Evolutionary conservation across 2,329 filamentous ascomycete genomes (phyloP).

Genomic region (Trichoderma asperellum): DNA sequence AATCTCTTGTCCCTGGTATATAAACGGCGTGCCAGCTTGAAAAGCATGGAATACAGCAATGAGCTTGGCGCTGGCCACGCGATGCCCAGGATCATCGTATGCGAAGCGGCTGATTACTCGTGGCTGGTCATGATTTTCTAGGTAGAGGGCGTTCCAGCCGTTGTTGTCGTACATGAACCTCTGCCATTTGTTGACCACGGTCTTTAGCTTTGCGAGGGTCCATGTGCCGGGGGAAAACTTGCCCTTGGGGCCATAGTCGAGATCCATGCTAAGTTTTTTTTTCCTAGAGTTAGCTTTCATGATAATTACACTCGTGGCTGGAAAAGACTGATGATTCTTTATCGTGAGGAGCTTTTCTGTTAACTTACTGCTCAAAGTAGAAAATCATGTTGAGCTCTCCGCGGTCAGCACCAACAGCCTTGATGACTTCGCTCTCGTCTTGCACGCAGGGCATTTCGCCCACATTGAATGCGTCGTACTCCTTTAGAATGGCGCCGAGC

Average conservation of each 20-base stretch:
- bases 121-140: conserved; percentile 69
- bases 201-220: conserved; percentile 56
- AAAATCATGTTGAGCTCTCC: conserved; percentile 73
- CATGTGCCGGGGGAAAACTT: conserved; percentile 51
- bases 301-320: background rate
- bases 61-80: conserved; percentile 60
- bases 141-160: conserved; percentile 68
- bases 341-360: too few species aligned
- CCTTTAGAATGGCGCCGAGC: conserved; percentile 48
- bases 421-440: conserved; percentile 49
- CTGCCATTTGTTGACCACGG: conserved; percentile 61
- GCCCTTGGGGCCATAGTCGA: conserved; percentile 51
- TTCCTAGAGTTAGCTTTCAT: background rate
- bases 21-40: conserved; percentile 65
- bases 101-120: conserved; percentile 62
- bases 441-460: conserved; percentile 55
- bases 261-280: conserved; percentile 49
- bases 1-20: conserved; percentile 73
- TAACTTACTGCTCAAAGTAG: conserved; percentile 65
- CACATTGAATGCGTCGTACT: conserved; percentile 56
- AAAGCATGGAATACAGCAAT: conserved; percentile 60
- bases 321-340: too few species aligned
- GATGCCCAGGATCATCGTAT: conserved; percentile 53
- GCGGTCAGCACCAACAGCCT: conserved; percentile 57
- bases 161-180: conserved; percentile 61